phyloP scores from a whole-genome alignment of 2,329 filamentous ascomycete species.

The Lizonia empirigonia region DNA sequence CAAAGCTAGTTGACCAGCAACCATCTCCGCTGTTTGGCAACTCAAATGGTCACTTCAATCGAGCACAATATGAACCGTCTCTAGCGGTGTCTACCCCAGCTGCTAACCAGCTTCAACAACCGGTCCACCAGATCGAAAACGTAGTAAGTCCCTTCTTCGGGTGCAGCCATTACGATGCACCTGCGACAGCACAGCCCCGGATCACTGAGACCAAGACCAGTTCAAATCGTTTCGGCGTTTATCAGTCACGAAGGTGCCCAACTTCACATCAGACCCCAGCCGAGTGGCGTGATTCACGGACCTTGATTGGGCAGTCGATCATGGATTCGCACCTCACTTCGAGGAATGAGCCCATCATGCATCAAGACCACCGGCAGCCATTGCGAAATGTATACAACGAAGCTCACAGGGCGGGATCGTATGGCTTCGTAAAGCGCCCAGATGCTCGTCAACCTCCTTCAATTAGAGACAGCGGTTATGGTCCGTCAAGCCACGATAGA shows the following conservation, averaged over 20 bases:
- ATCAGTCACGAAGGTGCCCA: conserved; percentile 31
- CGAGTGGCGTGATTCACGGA: conserved; percentile 32
- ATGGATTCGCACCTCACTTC: conserved; percentile 38
- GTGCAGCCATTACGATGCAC: conserved; percentile 24
- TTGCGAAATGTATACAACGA: conserved; percentile 7
- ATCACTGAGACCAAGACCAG: conserved; percentile 37
- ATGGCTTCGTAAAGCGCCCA: conserved; percentile 22
- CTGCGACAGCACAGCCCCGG: conserved; percentile 16
- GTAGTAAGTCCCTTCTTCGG: conserved; percentile 52
- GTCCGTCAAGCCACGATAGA: conserved; percentile 2
- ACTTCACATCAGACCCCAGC: conserved; percentile 2
- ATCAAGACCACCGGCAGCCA: background rate
- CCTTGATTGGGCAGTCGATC: conserved; percentile 46
- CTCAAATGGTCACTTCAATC: conserved; percentile 9
- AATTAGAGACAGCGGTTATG: conserved; percentile 14
- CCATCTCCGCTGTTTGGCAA: background rate
- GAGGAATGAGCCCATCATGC: conserved; percentile 22
- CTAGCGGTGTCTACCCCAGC: background rate
- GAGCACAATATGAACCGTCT: conserved; percentile 6
- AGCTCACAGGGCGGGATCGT: conserved; percentile 18
- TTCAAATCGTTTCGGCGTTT: conserved; percentile 35
- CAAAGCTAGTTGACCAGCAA: conserved; percentile 1
- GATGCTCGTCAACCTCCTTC: conserved; percentile 9
- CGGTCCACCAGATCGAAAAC: conserved; percentile 29
- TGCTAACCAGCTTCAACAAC: conserved; percentile 4